A percentile compares a stretch with the other conserved stretches of the same genome.
These are phyloP conservation scores for Rosellinia necatrix DNA, from an alignment of 2,329 filamentous ascomycete species.

Conservation along the genomic window DNA sequence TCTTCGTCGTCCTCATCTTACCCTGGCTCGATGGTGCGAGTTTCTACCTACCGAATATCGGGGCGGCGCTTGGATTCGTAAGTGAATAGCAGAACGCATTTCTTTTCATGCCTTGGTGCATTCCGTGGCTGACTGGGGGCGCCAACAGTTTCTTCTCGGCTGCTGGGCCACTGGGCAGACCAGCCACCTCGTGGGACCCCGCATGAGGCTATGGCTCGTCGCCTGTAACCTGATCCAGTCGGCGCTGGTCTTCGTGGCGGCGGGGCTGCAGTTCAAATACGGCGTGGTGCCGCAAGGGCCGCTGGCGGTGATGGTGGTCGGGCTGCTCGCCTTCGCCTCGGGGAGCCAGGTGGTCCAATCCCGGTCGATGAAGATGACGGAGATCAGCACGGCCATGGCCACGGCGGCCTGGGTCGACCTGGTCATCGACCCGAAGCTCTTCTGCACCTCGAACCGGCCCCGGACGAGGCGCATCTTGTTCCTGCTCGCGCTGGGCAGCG, in stretches of 20 bases:
- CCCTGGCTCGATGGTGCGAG: constrained; percentile 52
- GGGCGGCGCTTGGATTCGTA: constrained; percentile 56
- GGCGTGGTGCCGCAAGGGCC: constrained; percentile 44
- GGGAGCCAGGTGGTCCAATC: constrained; percentile 64
- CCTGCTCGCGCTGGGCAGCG: constrained; percentile 51
- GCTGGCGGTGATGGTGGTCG: constrained; percentile 51
- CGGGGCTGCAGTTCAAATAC: constrained; percentile 51
- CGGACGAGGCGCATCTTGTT: constrained; percentile 57
- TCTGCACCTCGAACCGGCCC: constrained; percentile 51
- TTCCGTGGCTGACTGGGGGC: too few species aligned
- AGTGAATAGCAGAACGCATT: too few species aligned
- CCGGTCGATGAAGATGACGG: constrained; percentile 58
- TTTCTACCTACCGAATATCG: constrained; percentile 60
- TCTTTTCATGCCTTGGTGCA: too few species aligned
- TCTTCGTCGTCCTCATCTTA: constrained; percentile 56
- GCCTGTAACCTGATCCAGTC: constrained; percentile 60
- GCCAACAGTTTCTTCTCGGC: constrained; percentile 62
- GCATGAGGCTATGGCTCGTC: constrained; percentile 58
- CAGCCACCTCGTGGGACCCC: constrained; percentile 56
- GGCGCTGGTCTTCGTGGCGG: constrained; percentile 56
- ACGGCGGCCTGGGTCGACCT: constrained; percentile 67
- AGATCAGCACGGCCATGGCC: constrained; percentile 68
- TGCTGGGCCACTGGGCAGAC: constrained; percentile 61
- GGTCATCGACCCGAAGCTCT: constrained; percentile 58
- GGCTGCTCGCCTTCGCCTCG: constrained; percentile 58